Base-by-base conservation (phyloP, 768 basidiomycete species). In the Pleurotus eryngii region DNA sequence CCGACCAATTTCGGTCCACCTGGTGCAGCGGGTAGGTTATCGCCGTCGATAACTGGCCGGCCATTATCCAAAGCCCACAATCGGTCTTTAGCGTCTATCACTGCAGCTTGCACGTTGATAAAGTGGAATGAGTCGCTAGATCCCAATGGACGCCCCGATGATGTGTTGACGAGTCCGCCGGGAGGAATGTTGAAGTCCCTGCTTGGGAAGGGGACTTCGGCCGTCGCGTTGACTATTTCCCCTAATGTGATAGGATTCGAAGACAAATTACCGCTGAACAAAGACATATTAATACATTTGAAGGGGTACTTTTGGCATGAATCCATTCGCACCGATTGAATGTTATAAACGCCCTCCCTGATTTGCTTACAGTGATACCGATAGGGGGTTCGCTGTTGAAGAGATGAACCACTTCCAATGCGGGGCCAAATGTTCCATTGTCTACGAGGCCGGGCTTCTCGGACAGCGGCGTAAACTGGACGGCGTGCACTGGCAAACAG, bases 301-400 rank as follows among this genome's bases (percentile, higher is more conserved):
- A 55, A 38, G 17, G 20, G 24, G 8, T 22, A 22, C n/a, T 24
- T 22, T 17, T 22, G 15, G 24, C 15, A 15, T 12, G 5, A 22
- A 38, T 49, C 4, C n/a, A 6, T 14, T 17, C 26, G 30, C 22
- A 59, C 61, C 61, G 48, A 46, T 61, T 61, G 27, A 59, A 61
- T n/a, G 58, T 57, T 3, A 61, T 48, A 39, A 61, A 61, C 24
- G 58, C 58, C 4, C 61, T 42, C 7, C 54, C 53, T 11, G 42
- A 57, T 53, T 26, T 42, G n/a, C 58, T 56, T 15, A 40, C 57
- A 63, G 68, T 67, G 38, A 61, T 64, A 15, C 69, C 69, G 7
- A 69, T 68, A 43, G 69, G 67, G 39, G 68, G 63, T 24, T 64
- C 63, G 14, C 62, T 49, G 60, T 40, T 64, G 43, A 60, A 63